Evolutionary conservation across 306 rosid species (phyloP), one percentile per base, ranked within the genome.

Genomic region (Gastrolobium villosum): DNA sequence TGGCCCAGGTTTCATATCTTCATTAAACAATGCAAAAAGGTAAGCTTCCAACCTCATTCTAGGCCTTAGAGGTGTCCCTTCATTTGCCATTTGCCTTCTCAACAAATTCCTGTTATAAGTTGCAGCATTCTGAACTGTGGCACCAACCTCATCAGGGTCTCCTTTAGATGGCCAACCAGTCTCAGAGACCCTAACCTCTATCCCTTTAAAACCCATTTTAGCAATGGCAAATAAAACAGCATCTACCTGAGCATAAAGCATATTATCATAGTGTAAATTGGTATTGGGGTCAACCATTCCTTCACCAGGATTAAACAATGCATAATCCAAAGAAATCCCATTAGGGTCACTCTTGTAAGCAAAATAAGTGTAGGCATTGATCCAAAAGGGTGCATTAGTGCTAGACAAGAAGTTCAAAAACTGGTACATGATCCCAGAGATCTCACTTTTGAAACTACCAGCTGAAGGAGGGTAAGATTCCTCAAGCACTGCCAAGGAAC

Each of bases 81-180:
- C 97, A 46, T 91, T 90, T 4, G 34, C 82, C 82, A 91, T 41
- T 69, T 95, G 99, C 69, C 98, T 90, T 30, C 84, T 89, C 77
- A 95, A 13, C 80, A 95, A 81, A 57, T 95, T 95, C 83, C 78
- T 83, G 26, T 91, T 95, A 45, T 91, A 95, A 4, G 59, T 83
- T 1, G 94, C 96, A 4, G 99, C 99, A 86, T 95, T 95, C 69
- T 89, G 78, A 1, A 87, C 39, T 1, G 87, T 83, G 39, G 98
- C 99, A 35, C 99, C 99, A 7, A 68, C 26, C 65, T 95, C 99
- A 54, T 86, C 48, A 0, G 52, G 0, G 10, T 95, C 99, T 0
- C 99, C 99, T 64, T 88, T 90, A 0, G 97, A 89, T 0, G 99
- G 99, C 99, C 99, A 95, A 5, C 99, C 99, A 1, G 99, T 95